Evolutionary conservation across 2,329 filamentous ascomycete species (phyloP).

Genomic region (Grosmannia clavigera): DNA sequence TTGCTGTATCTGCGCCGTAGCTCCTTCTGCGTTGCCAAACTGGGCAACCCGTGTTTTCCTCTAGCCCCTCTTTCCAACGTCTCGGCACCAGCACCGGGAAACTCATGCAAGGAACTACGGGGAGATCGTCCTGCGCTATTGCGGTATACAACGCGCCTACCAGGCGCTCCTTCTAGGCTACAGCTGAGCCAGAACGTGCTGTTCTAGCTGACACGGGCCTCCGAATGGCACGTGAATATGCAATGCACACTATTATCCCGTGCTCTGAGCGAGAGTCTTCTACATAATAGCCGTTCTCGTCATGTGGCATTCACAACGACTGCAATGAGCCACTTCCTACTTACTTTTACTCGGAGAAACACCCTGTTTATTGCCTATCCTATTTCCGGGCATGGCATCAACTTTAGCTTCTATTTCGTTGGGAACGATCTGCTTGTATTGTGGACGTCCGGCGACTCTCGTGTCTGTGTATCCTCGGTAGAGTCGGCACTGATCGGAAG

Average conservation of each 20-base stretch:
- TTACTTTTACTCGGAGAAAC: too few relatives aligned
- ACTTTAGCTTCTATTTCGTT: neutral
- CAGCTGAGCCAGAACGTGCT: neutral
- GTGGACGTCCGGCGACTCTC: neutral
- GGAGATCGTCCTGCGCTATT: neutral
- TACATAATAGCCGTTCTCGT: neutral
- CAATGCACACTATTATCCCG: neutral
- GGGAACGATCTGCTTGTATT: neutral
- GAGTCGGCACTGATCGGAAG: neutral
- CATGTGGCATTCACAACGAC: neutral
- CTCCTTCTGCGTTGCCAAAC: neutral
- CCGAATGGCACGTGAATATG: neutral
- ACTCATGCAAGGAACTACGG: neutral
- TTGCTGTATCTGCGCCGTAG: neutral
- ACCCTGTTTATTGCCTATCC: neutral
- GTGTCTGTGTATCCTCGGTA: neutral
- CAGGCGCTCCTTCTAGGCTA: neutral
- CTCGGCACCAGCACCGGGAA: neutral
- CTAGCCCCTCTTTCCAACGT: neutral
- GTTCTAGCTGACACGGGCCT: neutral
- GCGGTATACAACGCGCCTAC: neutral
- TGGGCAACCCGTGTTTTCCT: neutral
- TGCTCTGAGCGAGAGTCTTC: neutral
- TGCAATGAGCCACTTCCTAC: neutral
- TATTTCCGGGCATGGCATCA: neutral